Base-by-base conservation (phyloP, 2,329 filamentous ascomycete species). In the Fusarium globosum region DNA sequence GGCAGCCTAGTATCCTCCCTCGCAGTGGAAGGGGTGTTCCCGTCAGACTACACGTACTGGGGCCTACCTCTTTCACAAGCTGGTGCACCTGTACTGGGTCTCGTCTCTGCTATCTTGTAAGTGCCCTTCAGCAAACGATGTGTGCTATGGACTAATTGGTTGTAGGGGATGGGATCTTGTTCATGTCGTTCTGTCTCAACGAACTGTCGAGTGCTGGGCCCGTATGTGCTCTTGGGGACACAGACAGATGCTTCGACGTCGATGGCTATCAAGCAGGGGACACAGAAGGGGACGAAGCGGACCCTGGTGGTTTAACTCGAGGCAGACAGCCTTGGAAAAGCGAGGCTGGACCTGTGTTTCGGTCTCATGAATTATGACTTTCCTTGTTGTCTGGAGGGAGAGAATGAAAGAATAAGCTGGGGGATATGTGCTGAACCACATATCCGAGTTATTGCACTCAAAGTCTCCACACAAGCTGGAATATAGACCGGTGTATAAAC, bases 101-200 rank as follows among this genome's bases (percentile, higher is more conserved):
- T 85, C 56, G 73, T 85, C 26, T 83, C 82, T 77, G 71, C 79
- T 30, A 76, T 81, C 57, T 78, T 81, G 80, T 81, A 77, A 75
- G 80, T 75, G 43, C 8, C 26, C 38, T 41, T 30, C 7, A 20
- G 7, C 18, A 52, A 23, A 26, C 18, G n/a, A 21, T 13, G 11
- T 41, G 8, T 18, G 4, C n/a, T 28, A 15, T 45, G 16, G n/a
- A 55, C 75, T 77, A 49, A 77, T 45, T 42, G 30, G 18, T 36
- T 6, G 15, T 20, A 77, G 76, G n/a, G 74, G 74, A 49, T 77
- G 74, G 70, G 68, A 77, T 28, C 51, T 78, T 43, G 62, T 75
- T 41, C 72, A 77, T n/a, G 60, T 77, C 20, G 36, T 76, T 51
- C 58, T 77, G 33, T 77, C 76, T 43, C 74, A 70, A 26, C 68